Base-by-base conservation (phyloP, 306 rosid genomes). In the Castanea mollissima region DNA sequence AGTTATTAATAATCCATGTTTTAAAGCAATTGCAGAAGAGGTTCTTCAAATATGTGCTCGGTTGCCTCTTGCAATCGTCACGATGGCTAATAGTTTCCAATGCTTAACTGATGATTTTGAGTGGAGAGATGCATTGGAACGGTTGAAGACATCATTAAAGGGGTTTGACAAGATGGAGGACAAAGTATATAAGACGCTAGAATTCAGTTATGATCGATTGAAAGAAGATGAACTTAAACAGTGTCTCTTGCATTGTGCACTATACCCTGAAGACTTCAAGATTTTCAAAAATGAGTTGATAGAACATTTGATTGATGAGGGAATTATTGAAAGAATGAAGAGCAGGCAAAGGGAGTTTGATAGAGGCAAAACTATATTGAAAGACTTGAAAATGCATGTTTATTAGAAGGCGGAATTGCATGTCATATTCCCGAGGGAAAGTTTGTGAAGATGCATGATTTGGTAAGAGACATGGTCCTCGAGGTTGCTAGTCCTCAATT, bases 191-290 rank as follows among this genome's bases (percentile, higher is more conserved):
- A 8, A 25, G 0, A 74, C 78, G 25, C 31, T 81, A 38, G 64
- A 69, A 56, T 51, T 58, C 4, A 86, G 89, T 68, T 83, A 77
- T 52, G 49, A 68, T 3, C 25, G 65, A 38, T 69, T 83, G 63
- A 19, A 49, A 0, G 81, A 83, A 8, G 18, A 19, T 1, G 14
- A 9, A 1, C n/a, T 79, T 6, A 64, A 80, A 57, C 38, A 77
- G 0, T 74, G 83, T 70, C 78, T 83, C 75, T 56, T 86, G 6
- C 31, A 63, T 4, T 69, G 73, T 63, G 73, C 85, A 21, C 75
- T 85, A 31, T 85, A 76, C 57, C 83, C 79, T 25, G 74, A 82
- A 75, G 88, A 67, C 52, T 76, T 59, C 46, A 60, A 55, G 58
- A 81, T 85, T 23, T 55, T 64, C 59, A 70, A 79, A 27, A 79